Conservation (phyloP, 75 land plant species). For the Pseudotsuga menziesii region DNA sequence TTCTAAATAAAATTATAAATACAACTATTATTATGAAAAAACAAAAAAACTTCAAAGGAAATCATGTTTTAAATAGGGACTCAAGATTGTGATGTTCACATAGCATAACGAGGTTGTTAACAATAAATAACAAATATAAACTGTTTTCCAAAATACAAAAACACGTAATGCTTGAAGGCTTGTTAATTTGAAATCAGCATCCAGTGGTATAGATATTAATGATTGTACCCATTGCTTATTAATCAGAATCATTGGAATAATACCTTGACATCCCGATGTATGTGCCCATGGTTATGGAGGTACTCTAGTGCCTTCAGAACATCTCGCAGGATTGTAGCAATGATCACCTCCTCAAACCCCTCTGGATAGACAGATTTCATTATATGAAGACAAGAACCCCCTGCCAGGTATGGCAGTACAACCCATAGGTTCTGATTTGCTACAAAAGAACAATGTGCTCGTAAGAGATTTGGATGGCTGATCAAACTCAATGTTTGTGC, state of each 20-base stretch:
- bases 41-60: not conserved
- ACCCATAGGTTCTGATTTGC: slow-evolving; percentile 79
- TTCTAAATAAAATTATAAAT: no score
- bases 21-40: no score
- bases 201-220: not conserved
- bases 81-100: not conserved
- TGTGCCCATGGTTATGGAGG: slow-evolving; percentile 89
- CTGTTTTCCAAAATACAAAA: not conserved
- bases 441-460: slow-evolving; percentile 83
- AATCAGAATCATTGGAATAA: not conserved
- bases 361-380: slow-evolving; percentile 85
- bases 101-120: not conserved
- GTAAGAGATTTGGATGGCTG: slow-evolving; percentile 75
- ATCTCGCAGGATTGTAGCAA: slow-evolving; percentile 80
- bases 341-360: slow-evolving; percentile 94
- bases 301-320: slow-evolving; percentile 88
- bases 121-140: not conserved
- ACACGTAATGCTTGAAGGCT: not conserved
- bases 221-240: not conserved
- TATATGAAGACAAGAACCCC: slow-evolving; percentile 95
- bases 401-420: slow-evolving; percentile 98
- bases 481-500: slow-evolving; percentile 88
- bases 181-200: not conserved
- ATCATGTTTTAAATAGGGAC: not conserved
- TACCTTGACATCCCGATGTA: slow-evolving; percentile 98